Base-by-base conservation (phyloP, 495 filamentous ascomycete genomes). In the Amniculicola lignicola region DNA sequence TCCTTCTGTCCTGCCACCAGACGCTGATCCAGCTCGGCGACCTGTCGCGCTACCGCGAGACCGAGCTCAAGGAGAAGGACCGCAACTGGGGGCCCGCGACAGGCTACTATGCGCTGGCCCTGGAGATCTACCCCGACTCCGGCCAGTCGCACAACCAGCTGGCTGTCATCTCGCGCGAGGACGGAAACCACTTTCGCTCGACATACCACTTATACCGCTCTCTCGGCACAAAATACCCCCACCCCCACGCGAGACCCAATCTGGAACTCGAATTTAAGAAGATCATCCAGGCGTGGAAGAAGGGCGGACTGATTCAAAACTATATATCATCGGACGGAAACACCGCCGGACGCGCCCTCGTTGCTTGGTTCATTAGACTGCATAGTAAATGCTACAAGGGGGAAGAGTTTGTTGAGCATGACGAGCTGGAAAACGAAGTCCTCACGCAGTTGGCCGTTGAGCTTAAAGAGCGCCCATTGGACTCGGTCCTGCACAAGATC, bases 161-260 rank as follows among this genome's bases (percentile, higher is more conserved):
- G 66, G 90, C 89, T 0, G 86, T 96, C 14, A 86, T 96, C 53
- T 84, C 88, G 24, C 76, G 83, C 35, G 83, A 84, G 42, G 84
- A 88, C 63, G 78, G 74, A 15, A 83, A 89, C 54, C 87, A 95
- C 66, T 77, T 96, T 19, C 79, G 87, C 19, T 83, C 89, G 2
- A 85, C 89, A 0, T 96, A 96, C 65, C 83, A 97, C 70, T 78
- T 96, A 11, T 96, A 95, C 64, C 80, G 91, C 46, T 86, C 90
- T 15, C 72, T 91, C 35, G 82, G 83, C 1, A 82, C 84, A 28
- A 74, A 82, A 24, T 78, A 84, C 29, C 88, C 91, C 3, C 83
- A 92, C 65, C 83, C 86, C 4, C 72, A 79, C 6, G 90, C 89
- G 1, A 72, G 77, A 24, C 71, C 71, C 5, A 98, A 96, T 59